These are phyloP conservation scores for Linum usitatissimum DNA, from an alignment of 345 rosid species.

Conservation along the genomic window DNA sequence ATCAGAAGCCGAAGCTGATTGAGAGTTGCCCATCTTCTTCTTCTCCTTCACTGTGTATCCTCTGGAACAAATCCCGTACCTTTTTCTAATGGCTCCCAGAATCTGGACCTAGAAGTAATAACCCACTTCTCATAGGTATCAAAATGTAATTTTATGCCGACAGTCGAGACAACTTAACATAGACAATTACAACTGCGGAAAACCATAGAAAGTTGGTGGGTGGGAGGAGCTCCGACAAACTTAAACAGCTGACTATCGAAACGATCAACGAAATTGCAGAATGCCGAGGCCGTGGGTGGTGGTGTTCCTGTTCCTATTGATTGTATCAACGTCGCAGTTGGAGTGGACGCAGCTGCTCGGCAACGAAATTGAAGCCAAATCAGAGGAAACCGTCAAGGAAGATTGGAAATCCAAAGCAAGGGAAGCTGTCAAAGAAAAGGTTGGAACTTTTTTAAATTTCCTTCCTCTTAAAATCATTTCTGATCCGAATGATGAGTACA, in stretches of 20 bases:
- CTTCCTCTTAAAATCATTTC: neutral
- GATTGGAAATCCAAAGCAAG: constrained; percentile 27
- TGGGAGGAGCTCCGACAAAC: neutral
- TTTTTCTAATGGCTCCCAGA: neutral
- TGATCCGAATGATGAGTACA: neutral
- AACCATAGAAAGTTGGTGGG: neutral
- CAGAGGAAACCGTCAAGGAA: constrained; percentile 26
- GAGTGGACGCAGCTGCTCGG: constrained; percentile 73
- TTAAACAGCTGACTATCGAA: neutral
- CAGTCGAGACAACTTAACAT: neutral
- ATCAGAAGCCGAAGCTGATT: constrained; percentile 33
- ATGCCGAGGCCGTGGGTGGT: constrained; percentile 72
- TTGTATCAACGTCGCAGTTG: constrained; percentile 56
- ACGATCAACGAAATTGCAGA: constrained; percentile 29
- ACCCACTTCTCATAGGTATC: neutral
- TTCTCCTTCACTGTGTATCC: neutral
- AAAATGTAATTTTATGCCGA: neutral
- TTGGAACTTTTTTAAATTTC: constrained; percentile 11
- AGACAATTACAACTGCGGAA: neutral
- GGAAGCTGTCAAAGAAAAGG: constrained; percentile 63
- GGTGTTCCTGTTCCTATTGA: constrained; percentile 45
- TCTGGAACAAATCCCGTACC: neutral
- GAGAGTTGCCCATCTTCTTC: constrained; percentile 40
- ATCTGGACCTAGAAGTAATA: neutral
- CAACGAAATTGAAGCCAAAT: constrained; percentile 39